Conservation (phyloP, 257 asterid species). For the Solanum clarkiae region DNA sequence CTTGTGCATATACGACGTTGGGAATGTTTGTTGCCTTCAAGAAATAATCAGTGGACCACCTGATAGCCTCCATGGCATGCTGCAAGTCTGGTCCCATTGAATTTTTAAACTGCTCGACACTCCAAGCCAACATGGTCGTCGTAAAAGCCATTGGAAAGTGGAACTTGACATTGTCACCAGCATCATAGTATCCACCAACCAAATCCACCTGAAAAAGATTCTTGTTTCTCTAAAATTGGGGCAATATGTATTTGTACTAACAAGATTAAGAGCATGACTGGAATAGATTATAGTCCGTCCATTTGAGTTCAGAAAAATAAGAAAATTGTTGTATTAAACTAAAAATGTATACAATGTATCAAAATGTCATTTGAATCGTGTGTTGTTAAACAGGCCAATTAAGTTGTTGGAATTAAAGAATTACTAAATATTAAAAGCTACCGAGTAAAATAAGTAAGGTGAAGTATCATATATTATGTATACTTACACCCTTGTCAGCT, state of each 20-base stretch:
- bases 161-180: constrained; percentile 89
- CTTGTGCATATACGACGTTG: constrained; percentile 56
- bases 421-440: background rate
- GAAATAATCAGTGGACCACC: constrained; percentile 81
- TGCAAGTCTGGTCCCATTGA: constrained; percentile 43
- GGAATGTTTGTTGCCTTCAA: constrained; percentile 60
- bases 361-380: background rate
- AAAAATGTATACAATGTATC: background rate
- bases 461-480: background rate
- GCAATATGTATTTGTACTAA: background rate
- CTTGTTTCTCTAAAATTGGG: background rate
- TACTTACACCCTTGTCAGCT: constrained; percentile 32
- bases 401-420: background rate
- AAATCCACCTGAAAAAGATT: constrained; percentile 49
- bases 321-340: background rate
- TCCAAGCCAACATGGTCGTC: constrained; percentile 81
- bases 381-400: background rate
- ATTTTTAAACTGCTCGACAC: constrained; percentile 45
- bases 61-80: constrained; percentile 39
- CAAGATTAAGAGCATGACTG: background rate
- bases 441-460: background rate
- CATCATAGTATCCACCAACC: constrained; percentile 82
- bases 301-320: background rate
- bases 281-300: background rate
- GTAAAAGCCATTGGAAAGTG: constrained; percentile 76